Base-by-base conservation (phyloP, 768 basidiomycete genomes). In the Boletus rubroflammeus region DNA sequence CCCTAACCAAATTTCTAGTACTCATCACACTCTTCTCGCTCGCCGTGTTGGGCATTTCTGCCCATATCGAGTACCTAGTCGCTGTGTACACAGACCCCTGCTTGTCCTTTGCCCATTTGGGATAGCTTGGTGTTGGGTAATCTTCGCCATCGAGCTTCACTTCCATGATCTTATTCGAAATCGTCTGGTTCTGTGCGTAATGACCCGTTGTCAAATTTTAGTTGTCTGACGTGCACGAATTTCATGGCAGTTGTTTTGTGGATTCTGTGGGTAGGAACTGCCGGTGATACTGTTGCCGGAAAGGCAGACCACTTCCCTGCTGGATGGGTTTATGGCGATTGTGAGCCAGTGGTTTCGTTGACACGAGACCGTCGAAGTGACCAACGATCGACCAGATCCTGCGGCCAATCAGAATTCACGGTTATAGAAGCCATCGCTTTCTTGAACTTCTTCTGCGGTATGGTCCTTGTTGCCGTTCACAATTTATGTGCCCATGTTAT, bases 171-270 rank as follows among this genome's bases (percentile, higher is more conserved):
- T 13, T 60, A n/a, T 67, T 67, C 11, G 61, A 70, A 55, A 45
- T 62, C 26, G n/a, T 57, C 19, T 71, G 58, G 67, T 59, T 63
- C 50, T 56, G 68, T 69, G 29, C 41, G 63, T 67, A 9, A 44
- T n/a, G 14, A 1, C 6, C 15, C 5, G 17, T 34, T 26, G 10
- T 14, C 10, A 1, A 5, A 3, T 35, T 36, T 8, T 38, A 5
- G n/a, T 4, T 36, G 6, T 44, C 50, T 54, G 49, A 53, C 38
- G 1, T 43, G 19, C 36, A 26, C 41, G 31, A 56, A 43, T 38
- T 21, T 7, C 21, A 6, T 31, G 3, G 5, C 53, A 63, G 67
- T 64, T 10, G 0, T 62, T 11, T 42, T 71, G 45, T 67, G 65
- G 65, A 5, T 58, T 6, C 11, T 62, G 6, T 69, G 69, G 67